These are phyloP conservation scores for Penicillium sp. DNA, from an alignment of 2,329 filamentous ascomycete genomes.

Conservation along the genomic window DNA sequence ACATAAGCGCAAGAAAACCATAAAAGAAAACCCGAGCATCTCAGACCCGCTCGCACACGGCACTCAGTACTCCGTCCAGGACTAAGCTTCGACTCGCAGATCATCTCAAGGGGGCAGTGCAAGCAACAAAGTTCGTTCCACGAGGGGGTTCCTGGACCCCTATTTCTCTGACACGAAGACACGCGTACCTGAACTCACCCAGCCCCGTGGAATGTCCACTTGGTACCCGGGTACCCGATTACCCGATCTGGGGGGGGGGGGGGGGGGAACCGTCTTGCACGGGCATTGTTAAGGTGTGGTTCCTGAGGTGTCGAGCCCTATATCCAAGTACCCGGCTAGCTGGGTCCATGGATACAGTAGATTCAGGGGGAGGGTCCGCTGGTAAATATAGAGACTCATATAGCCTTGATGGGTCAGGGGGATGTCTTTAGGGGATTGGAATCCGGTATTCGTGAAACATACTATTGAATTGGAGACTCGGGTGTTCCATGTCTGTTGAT, in stretches of 20 bases:
- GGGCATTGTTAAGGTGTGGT: not conserved
- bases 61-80: not conserved
- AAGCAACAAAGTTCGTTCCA: conserved; percentile 5
- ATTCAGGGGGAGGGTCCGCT: too few relatives aligned
- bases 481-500: too few relatives aligned
- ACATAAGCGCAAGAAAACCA: too few relatives aligned
- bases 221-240: not conserved
- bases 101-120: conserved; percentile 11
- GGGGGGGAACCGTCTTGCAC: not conserved
- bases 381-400: too few relatives aligned
- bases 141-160: not conserved
- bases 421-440: too few relatives aligned
- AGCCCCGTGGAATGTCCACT: too few relatives aligned
- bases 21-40: too few relatives aligned
- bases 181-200: too few relatives aligned
- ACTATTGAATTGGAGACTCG: too few relatives aligned
- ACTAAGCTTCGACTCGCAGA: conserved; percentile 8
- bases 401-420: too few relatives aligned
- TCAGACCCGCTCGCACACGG: not conserved
- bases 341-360: too few relatives aligned
- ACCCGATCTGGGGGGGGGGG: not conserved
- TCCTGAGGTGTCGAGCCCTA: not conserved
- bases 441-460: too few relatives aligned
- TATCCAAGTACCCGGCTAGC: not conserved
- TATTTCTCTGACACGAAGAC: not conserved